Evolutionary conservation across 495 filamentous ascomycete genomes (phyloP).

Genomic region (Daldinia bambusicola): DNA sequence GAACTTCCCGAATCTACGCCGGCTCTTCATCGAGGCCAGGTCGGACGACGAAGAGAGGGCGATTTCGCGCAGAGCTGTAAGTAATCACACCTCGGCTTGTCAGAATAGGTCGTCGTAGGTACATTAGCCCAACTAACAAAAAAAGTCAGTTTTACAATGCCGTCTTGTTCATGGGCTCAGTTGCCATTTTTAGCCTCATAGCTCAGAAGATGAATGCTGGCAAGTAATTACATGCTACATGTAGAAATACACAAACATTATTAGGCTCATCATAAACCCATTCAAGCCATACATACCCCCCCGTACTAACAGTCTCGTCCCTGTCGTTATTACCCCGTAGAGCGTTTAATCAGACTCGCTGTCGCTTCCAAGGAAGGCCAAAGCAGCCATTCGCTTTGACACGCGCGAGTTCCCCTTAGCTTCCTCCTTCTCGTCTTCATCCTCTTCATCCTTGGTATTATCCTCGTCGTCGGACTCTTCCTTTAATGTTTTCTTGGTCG

Average conservation of each 20-base stretch:
- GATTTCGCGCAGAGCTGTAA: conserved; percentile 90
- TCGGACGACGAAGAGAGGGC: conserved; percentile 94
- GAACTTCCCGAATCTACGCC: conserved; percentile 92
- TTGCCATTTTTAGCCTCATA: conserved; percentile 90
- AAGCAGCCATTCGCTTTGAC: conserved; percentile 52
- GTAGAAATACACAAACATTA: not conserved
- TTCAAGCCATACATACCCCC: conserved; percentile 9
- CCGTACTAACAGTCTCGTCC: not conserved
- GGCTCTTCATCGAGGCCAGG: conserved; percentile 94
- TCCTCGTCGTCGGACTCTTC: conserved; percentile 53
- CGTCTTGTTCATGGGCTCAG: conserved; percentile 92
- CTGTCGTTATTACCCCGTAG: not conserved
- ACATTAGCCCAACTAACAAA: not conserved
- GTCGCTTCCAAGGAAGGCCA: conserved; percentile 59
- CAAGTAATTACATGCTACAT: conserved; percentile 41
- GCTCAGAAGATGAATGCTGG: conserved; percentile 72
- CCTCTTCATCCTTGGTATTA: conserved; percentile 52
- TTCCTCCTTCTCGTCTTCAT: conserved; percentile 47
- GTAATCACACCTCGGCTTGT: conserved; percentile 41
- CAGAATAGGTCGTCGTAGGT: not conserved
- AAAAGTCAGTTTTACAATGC: conserved; percentile 89
- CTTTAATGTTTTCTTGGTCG: conserved; percentile 43
- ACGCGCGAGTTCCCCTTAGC: conserved; percentile 42
- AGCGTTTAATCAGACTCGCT: conserved; percentile 57
- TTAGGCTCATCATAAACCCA: conserved; percentile 5